A percentile compares a stretch with the other conserved stretches of the same genome.
phyloP scores from a whole-genome alignment of 2,329 filamentous ascomycete species.

The Myriosclerotinia scirpicola region DNA sequence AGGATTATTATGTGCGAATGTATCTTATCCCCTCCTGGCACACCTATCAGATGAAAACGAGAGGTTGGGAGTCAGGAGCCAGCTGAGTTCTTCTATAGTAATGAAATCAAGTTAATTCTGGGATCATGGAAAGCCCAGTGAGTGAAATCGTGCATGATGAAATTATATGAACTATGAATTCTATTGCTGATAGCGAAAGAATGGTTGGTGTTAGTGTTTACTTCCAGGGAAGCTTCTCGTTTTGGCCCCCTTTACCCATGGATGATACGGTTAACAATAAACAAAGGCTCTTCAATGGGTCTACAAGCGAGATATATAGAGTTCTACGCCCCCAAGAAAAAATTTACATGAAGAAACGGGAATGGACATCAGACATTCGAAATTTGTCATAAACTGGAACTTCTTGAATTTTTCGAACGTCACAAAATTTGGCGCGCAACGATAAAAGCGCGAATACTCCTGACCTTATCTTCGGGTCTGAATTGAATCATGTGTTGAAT shows the following conservation, averaged over 20 bases:
- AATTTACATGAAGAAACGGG: background rate
- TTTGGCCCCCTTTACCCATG: conserved; percentile 11
- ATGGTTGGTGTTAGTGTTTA: conserved; percentile 6
- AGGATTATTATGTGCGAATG: conserved; percentile 1
- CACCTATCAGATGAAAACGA: conserved; percentile 14
- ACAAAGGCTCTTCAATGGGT: conserved; percentile 15
- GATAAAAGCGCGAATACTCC: conserved; percentile 15
- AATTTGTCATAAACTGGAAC: background rate
- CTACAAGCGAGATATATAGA: conserved; percentile 19
- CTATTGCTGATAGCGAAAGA: background rate
- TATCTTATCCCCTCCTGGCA: conserved; percentile 13
- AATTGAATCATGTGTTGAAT: conserved; percentile 19
- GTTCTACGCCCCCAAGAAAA: conserved; percentile 22
- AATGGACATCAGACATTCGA: background rate
- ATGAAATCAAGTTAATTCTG: conserved; percentile 12
- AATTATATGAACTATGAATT: conserved; percentile 1
- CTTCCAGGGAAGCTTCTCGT: background rate
- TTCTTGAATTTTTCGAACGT: background rate
- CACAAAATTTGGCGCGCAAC: background rate
- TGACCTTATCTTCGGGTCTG: conserved; percentile 14
- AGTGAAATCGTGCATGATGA: conserved; percentile 15
- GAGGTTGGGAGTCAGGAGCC: conserved; percentile 12
- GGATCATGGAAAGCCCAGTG: conserved; percentile 14
- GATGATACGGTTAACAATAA: conserved; percentile 13
- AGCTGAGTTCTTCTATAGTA: conserved; percentile 14